Base-by-base conservation (phyloP, 75 land plant genomes). In the Sequoiadendron giganteum region DNA sequence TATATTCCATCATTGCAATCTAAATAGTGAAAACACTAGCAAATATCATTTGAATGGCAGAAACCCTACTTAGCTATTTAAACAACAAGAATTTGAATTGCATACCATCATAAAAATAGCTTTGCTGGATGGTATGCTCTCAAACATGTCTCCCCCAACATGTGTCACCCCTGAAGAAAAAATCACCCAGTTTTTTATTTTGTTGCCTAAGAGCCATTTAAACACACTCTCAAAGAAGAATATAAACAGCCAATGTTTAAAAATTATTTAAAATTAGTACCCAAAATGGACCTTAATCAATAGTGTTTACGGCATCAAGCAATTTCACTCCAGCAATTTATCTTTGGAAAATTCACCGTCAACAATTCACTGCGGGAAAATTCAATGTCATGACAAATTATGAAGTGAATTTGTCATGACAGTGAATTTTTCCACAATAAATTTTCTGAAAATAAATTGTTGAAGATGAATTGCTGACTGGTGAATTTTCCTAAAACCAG, bases 21-120 rank as follows among this genome's bases (percentile, higher is more conserved):
- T 3, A 42, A 42, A 42, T 3, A 3, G 43, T 42, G 5, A 45
- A 7, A 45, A 45, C 5, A 45, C 48, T 6, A 6, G 8, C 8
- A 45, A 45, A 45, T 2, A 42, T 42, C 3, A 3, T 42, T 42
- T 42, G 43, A 45, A 45, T 45, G 48, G 18, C 61, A 56, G 68
- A 61, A 61, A 61, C 68, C 28, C 25, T 61, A 25, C 1, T 61
- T n/a, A 61, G 8, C 61, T 56, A 56, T 87, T 48, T 25, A 10
- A 25, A 42, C 5, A 32, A 2, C 0, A 11, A 11, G 54, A 49
- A 42, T 42, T 3, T 42, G 43, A 42, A 2, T 42, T 42, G 43
- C 54, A 49, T 21, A 93, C 94, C 92, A 89, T 93, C 88, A 93
- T 85, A 86, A 91, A 88, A 65, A 90, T 88, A 10, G 92, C 92